Conservation (phyloP, 2,329 filamentous ascomycete genomes). For the Periconia sp. region DNA sequence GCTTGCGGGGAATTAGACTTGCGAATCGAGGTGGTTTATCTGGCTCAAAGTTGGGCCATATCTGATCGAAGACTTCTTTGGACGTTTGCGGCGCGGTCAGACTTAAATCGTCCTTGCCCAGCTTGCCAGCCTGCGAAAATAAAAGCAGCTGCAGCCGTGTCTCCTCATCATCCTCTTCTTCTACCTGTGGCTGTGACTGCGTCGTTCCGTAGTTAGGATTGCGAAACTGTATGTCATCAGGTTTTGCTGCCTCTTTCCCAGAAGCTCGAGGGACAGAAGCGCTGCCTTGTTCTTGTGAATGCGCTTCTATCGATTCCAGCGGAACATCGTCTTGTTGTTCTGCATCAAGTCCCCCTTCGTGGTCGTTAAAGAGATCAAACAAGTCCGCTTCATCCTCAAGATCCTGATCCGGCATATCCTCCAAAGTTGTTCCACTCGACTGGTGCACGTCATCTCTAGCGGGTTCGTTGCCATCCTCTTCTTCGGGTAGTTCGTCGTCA, state of each 20-base stretch:
- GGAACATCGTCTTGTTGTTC: conserved; percentile 43
- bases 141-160: conserved; percentile 35
- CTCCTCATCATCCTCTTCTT: conserved; percentile 34
- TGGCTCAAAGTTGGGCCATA: conserved; percentile 80
- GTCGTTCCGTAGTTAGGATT: conserved; percentile 16
- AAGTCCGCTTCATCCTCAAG: conserved; percentile 49
- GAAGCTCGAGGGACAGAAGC: conserved; percentile 1
- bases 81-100: conserved; percentile 72
- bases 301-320: conserved; percentile 32
- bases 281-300: conserved; percentile 7
- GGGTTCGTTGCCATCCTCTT: conserved; percentile 47
- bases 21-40: conserved; percentile 77
- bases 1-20: conserved; percentile 79
- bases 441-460: conserved; percentile 21
- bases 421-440: conserved; percentile 35
- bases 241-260: conserved; percentile 14
- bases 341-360: conserved; percentile 9
- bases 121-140: conserved; percentile 27
- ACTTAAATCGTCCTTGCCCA: conserved; percentile 47
- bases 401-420: conserved; percentile 23
- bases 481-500: conserved; percentile 86
- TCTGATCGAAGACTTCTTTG: conserved; percentile 73
- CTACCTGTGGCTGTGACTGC: conserved; percentile 14
- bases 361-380: conserved; percentile 67
- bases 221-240: conserved; percentile 20